phyloP scores from a whole-genome alignment of 352 stramenopile genomes.

The Pythium volutum region DNA sequence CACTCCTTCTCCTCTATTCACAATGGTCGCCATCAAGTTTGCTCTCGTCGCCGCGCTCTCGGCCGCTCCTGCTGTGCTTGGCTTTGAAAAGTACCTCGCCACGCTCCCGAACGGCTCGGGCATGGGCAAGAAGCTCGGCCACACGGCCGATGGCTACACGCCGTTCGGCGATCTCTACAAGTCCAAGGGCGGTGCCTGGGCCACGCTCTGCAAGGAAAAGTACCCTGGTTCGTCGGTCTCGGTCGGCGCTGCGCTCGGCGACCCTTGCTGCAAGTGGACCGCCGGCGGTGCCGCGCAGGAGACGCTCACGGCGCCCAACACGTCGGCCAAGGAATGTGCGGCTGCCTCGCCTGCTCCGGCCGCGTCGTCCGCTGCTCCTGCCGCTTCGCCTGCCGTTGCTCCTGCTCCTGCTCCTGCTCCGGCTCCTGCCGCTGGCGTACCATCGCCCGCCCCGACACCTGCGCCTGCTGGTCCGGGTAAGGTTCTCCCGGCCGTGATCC shows the following conservation, averaged over 20 bases:
- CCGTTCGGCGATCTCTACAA: conserved; percentile 11
- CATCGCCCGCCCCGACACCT: neutral
- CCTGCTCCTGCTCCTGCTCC: neutral
- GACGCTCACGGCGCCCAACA: neutral
- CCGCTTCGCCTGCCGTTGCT: neutral
- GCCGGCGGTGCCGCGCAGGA: neutral
- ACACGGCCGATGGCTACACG: conserved; percentile 5
- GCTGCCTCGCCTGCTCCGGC: neutral
- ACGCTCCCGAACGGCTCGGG: conserved; percentile 16
- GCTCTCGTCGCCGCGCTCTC: conserved; percentile 1
- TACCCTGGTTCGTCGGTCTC: conserved; percentile 2
- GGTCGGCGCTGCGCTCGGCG: conserved; percentile 7
- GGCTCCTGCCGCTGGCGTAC: neutral
- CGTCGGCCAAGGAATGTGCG: neutral
- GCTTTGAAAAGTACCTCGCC: neutral
- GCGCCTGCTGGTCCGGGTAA: neutral
- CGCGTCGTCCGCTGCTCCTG: neutral
- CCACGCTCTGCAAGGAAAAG: conserved; percentile 17
- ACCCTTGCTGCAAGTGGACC: conserved; percentile 9
- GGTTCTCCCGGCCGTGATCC: neutral
- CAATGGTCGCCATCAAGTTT: conserved; percentile 15
- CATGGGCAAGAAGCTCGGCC: conserved; percentile 15
- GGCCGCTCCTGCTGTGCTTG: conserved; percentile 1
- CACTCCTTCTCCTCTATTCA: neutral
- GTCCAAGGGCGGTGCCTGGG: conserved; percentile 12